Percentiles rank a stretch among this genome's conserved stretches.
Evolutionary conservation across 1,284 basidiomycete genomes (phyloP).

Genomic region (Fomitopsis betulina): DNA sequence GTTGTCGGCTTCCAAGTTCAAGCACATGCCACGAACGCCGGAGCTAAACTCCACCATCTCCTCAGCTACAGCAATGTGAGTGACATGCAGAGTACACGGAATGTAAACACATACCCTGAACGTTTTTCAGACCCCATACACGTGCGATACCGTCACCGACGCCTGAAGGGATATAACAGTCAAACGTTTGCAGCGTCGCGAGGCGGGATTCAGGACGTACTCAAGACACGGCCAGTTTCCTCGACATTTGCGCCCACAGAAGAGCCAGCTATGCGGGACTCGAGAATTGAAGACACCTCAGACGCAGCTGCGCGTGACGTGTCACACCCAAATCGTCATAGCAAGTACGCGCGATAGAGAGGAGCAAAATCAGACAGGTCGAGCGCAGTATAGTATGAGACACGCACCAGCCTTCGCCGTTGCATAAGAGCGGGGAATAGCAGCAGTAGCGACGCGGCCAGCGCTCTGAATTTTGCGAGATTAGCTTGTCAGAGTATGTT

Average conservation of each 20-base stretch:
- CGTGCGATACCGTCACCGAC: slow-evolving; percentile 99
- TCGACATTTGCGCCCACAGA: slow-evolving; percentile 91
- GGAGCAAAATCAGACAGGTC: not conserved
- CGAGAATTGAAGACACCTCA: slow-evolving; percentile 98
- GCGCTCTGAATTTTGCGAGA: slow-evolving; percentile 38
- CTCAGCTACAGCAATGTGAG: slow-evolving; percentile 60
- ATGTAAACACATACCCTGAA: slow-evolving; percentile 66
- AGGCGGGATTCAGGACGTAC: slow-evolving; percentile 45
- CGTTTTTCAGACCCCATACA: slow-evolving; percentile 92
- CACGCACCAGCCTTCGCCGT: slow-evolving; percentile 94
- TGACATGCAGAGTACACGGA: slow-evolving; percentile 2
- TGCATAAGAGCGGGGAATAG: slow-evolving; percentile 83
- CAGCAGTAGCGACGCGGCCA: slow-evolving; percentile 38
- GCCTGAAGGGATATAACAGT: slow-evolving; percentile 43
- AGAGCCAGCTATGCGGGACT: slow-evolving; percentile 95
- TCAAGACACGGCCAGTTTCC: slow-evolving; percentile 98
- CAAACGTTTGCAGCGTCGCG: not conserved
- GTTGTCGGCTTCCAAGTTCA: slow-evolving; percentile 99
- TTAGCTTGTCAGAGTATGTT: slow-evolving; percentile 7
- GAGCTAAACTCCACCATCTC: slow-evolving; percentile 99
- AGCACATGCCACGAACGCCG: slow-evolving; percentile 96
- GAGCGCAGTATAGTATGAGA: slow-evolving; percentile 2
- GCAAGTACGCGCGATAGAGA: not conserved
- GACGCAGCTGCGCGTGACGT: slow-evolving; percentile 80
- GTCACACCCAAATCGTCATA: slow-evolving; percentile 28